Base-by-base conservation (phyloP, 164 flowering plant genomes). In the Aristolochia californica region DNA sequence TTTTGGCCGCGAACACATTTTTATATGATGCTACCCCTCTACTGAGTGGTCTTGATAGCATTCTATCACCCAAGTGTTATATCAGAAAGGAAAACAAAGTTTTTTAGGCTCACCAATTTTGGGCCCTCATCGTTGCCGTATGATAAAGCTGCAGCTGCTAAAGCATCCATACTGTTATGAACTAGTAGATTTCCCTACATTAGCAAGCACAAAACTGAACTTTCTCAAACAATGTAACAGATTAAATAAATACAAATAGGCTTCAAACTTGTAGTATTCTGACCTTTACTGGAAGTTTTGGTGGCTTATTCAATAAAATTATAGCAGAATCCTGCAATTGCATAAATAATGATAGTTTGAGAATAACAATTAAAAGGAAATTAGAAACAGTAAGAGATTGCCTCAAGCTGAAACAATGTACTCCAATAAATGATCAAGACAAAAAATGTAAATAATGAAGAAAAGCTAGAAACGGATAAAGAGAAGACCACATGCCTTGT, bases 111-210 rank as follows among this genome's bases (percentile, higher is more conserved):
- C 72, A 88, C 98, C 94, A 91, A 66, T 59, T 82, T 82, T 25
- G 98, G 98, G 62, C 93, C 95, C 67, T 91, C 95, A 45, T 84
- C 82, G 58, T 76, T 64, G 63, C 77, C 85, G 64, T 83, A 88
- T 28, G 87, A 77, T 66, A 91, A 68, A 54, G 98, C 95, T 24
- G 88, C 90, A 67, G 89, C 93, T 12, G 96, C 98, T 72, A 88
- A 75, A 10, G 89, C 98, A 78, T 91, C 98, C 98, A 88, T 83
- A 77, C 93, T 82, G 65, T 91, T 91, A 72, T 91, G 98, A 76
- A 91, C 83, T 25, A 95, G 88, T 62, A 88, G 61, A 67, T 34
- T 34, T 34, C 40, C 40, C 40, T 34, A 34, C 10, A 34, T 34
- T 34, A 34, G 10, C 40, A 34, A 34, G 7, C 40, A 7, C 34